Conservation (phyloP, 352 stramenopile genomes). For the Pythium sukuiense region DNA sequence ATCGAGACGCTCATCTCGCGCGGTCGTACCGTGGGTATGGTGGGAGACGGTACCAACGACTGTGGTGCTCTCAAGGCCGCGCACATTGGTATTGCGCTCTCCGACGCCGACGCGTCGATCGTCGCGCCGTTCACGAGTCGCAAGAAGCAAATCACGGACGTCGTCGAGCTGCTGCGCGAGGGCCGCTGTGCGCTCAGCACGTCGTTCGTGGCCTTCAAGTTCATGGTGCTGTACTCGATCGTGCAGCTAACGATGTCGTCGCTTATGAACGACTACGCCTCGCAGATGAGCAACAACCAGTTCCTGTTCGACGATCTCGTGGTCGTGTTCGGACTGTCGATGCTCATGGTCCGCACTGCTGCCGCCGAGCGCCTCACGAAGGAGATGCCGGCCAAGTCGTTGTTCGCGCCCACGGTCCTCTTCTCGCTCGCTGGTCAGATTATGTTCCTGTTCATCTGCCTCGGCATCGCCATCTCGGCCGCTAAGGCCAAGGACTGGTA, state of each 20-base stretch:
- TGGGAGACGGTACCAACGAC: constrained; percentile 83
- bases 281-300: constrained; percentile 77
- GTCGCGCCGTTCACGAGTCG: constrained; percentile 92
- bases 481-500: constrained; percentile 60
- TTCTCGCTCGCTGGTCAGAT: constrained; percentile 60
- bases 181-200: constrained; percentile 88
- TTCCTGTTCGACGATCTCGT: constrained; percentile 81
- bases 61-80: constrained; percentile 90
- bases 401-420: constrained; percentile 65
- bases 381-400: constrained; percentile 50
- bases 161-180: constrained; percentile 85
- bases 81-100: constrained; percentile 90
- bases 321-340: constrained; percentile 64
- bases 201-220: constrained; percentile 89
- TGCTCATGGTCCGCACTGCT: constrained; percentile 71
- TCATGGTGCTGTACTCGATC: constrained; percentile 92
- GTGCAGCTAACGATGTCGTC: constrained; percentile 77
- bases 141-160: constrained; percentile 79
- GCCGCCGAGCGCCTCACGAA: constrained; percentile 40
- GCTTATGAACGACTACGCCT: constrained; percentile 59
- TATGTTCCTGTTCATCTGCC: constrained; percentile 49
- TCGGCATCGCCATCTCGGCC: constrained; percentile 58
- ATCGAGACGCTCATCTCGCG: constrained; percentile 62
- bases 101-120: constrained; percentile 85
- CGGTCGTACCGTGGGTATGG: constrained; percentile 65